Evolutionary conservation across 495 filamentous ascomycete genomes (phyloP), one percentile per base, ranked within the genome.

Genomic region (Corynascus novoguineensis): DNA sequence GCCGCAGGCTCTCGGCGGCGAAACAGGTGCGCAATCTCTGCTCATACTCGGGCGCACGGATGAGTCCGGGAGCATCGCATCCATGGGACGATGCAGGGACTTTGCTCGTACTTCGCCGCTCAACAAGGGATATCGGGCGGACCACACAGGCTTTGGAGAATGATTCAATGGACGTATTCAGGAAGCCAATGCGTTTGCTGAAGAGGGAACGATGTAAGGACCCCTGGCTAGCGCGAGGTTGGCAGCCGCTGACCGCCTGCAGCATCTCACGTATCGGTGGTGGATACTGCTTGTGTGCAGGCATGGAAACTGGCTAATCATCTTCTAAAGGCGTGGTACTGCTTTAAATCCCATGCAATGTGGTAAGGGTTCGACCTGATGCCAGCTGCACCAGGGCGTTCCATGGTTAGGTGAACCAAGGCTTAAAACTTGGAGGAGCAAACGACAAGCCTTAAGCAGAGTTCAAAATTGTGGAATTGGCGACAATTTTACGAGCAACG

Each of bases 211-310:
- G n/a, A 47, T 31, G 58, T 51, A 51, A 60, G 57, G 15, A 53
- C 51, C 52, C 48, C 58, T 57, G 50, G 28, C 41, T 56, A 60
- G 58, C 24, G 58, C 53, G 32, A 31, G 38, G 9, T 42, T 44
- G 17, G 32, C 50, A 61, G 10, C 44, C 34, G 29, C 53, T 61
- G 59, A 61, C 59, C 54, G 59, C 48, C 59, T 57, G 37, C 45
- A 50, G 55, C 27, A 29, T 28, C 47, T 44, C 35, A 29, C 44
- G 29, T n/a, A 42, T 29, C 46, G 27, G 37, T 34, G 12, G 19
- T 55, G 44, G 54, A 32, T 31, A 27, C 12, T n/a, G n/a, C n/a
- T n/a, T n/a, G n/a, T 22, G 12, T 49, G 54, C 44, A 41, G 19
- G 5, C 22, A 7, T 41, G 12, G 7, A 28, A 1, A 52, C 32